Evolutionary conservation across 176 grass and related monocot species (phyloP), one percentile per base, ranked within the genome.

Genomic region (Areca catechu): DNA sequence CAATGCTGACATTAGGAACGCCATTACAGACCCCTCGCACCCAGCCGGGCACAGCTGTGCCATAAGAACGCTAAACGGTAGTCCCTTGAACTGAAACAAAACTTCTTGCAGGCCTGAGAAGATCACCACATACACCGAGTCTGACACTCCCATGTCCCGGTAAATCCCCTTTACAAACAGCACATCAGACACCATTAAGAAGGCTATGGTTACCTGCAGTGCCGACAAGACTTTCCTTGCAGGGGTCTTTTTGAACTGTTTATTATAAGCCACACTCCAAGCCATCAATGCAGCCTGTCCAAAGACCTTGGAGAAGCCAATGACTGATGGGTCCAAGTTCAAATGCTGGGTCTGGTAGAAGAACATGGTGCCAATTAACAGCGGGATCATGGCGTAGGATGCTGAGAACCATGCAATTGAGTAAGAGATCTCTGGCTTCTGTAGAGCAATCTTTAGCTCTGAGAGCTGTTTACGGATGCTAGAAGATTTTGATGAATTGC

Each of bases 311-410:
- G 94, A 93, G 58, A 98, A 58, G 56, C 94, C 94, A 2, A 98
- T 83, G 51, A 92, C 50, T 1, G 88, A 98, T 6, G 94, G 86
- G n/a, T 92, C 78, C 4, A 98, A 81, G 27, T 63, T 82, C 48
- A 98, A 71, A 22, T 92, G 78, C 62, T 89, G 78, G 60, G 94
- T 98, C 63, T 98, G 87, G 56, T 93, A 98, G 70, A 92, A 98
- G 74, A 98, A 98, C 94, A 93, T 98, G 16, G 88, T 89, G 58
- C 94, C 88, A 15, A 73, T 70, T 50, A 93, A 71, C 73, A 89
- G 83, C 20, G 94, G 94, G 72, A 88, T 74, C 55, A 76, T 18
- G 2, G 88, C 84, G 22, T 92, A 98, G 0, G 94, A 98, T 48
- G 76, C 28, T 68, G 78, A 82, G 71, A 98, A 89, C 94, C 94